phyloP scores from a whole-genome alignment of 176 grass and related monocot genomes.

The Zea luxurians region DNA sequence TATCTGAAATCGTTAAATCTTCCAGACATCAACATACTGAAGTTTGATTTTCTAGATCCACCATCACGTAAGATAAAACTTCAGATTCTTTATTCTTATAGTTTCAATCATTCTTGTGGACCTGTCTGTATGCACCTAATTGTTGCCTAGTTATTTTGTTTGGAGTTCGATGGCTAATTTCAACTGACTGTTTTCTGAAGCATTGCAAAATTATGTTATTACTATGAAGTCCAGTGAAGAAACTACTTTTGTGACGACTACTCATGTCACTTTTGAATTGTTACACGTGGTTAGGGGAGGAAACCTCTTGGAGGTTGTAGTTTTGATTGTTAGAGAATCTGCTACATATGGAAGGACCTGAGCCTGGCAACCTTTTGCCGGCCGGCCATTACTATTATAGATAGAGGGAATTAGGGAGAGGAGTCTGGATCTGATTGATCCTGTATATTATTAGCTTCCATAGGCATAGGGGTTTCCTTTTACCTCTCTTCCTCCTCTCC shows the following conservation, averaged over 20 bases:
- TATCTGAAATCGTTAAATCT: constrained; percentile 89
- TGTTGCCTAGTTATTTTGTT: not conserved
- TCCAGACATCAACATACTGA: constrained; percentile 84
- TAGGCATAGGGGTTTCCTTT: too few relatives aligned
- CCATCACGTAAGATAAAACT: constrained; percentile 87
- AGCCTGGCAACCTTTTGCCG: too few relatives aligned
- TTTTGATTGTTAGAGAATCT: too few relatives aligned
- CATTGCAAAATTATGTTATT: constrained; percentile 4
- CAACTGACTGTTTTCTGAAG: not conserved
- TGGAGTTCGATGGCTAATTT: not conserved
- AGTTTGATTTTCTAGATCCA: constrained; percentile 97
- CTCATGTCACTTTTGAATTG: not conserved
- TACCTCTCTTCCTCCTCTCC: too few relatives aligned
- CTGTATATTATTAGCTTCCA: too few relatives aligned
- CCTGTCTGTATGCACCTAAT: not conserved
- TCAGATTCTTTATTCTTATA: constrained; percentile 39
- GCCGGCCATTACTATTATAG: too few relatives aligned
- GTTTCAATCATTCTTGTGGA: constrained; percentile 22
- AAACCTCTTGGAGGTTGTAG: not conserved
- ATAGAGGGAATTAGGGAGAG: too few relatives aligned
- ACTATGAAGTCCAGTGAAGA: constrained; percentile 7
- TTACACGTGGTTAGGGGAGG: not conserved
- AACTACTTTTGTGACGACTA: not conserved
- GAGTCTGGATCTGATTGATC: too few relatives aligned
- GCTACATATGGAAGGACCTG: too few relatives aligned